A percentile compares a stretch with the other conserved stretches of the same genome.
phyloP scores from a whole-genome alignment of 2,329 filamentous ascomycete species.

The Pseudovirgaria hyperparasitica region DNA sequence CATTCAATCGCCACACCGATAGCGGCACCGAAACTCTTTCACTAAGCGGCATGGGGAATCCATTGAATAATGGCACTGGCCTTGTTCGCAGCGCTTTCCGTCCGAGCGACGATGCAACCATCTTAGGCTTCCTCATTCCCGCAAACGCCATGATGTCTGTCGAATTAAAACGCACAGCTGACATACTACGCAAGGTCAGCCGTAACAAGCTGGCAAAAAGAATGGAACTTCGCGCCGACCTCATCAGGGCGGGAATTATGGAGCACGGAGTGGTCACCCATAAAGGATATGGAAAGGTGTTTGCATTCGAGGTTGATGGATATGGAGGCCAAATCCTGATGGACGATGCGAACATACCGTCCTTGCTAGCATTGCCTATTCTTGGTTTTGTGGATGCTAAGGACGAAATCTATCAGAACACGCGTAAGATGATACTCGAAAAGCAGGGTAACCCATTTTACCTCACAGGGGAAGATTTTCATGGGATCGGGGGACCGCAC shows the following conservation, averaged over 20 bases:
- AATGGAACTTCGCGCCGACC: constrained; percentile 44
- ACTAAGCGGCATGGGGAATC: constrained; percentile 77
- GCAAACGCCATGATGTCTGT: constrained; percentile 94
- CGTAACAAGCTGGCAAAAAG: constrained; percentile 38
- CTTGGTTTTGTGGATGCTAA: constrained; percentile 58
- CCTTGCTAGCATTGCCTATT: constrained; percentile 62
- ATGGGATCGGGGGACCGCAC: constrained; percentile 74
- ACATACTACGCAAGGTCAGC: constrained; percentile 50
- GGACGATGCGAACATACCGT: constrained; percentile 84
- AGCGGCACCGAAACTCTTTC: constrained; percentile 82
- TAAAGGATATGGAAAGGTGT: constrained; percentile 63
- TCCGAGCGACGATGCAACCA: constrained; percentile 89
- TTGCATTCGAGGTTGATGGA: constrained; percentile 79
- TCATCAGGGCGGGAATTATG: constrained; percentile 65
- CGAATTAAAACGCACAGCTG: constrained; percentile 64
- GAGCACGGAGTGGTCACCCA: constrained; percentile 72
- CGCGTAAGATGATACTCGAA: constrained; percentile 66
- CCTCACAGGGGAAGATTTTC: constrained; percentile 61
- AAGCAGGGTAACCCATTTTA: constrained; percentile 80
- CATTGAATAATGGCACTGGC: constrained; percentile 70
- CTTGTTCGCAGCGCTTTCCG: constrained; percentile 85
- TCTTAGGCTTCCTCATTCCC: constrained; percentile 87
- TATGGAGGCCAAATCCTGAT: constrained; percentile 73
- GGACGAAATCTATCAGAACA: constrained; percentile 74
- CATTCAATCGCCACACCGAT: constrained; percentile 70